phyloP scores from a whole-genome alignment of 345 rosid species.

The Cardamine occulta region DNA sequence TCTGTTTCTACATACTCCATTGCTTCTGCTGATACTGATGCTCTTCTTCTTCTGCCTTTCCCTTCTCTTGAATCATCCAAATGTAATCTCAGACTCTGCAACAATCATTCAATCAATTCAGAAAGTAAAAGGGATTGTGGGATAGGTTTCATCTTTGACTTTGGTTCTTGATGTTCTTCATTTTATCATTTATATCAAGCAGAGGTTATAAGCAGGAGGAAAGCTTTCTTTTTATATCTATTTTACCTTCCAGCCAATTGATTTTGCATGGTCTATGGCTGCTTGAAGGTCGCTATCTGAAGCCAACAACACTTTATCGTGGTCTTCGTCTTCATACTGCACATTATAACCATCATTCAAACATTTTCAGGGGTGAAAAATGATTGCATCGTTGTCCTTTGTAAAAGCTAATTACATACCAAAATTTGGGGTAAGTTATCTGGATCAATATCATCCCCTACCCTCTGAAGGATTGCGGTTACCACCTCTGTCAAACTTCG shows the following conservation, averaged over 20 bases:
- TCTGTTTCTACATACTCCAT: constrained; percentile 63
- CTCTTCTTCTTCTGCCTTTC: constrained; percentile 47
- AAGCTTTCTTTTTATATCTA: neutral
- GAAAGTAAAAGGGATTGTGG: neutral
- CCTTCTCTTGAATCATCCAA: constrained; percentile 67
- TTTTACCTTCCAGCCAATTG: constrained; percentile 88
- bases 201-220: neutral
- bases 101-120: constrained; percentile 13
- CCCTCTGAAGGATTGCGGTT: constrained; percentile 84
- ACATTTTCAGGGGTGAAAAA: neutral
- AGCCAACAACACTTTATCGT: constrained; percentile 85
- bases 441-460: constrained; percentile 83
- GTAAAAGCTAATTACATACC: constrained; percentile 47
- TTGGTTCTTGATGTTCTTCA: constrained; percentile 3
- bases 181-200: neutral
- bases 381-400: neutral
- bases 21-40: constrained; percentile 54
- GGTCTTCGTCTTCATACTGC: constrained; percentile 98
- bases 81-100: constrained; percentile 92
- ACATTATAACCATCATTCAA: constrained; percentile 34
- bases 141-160: neutral
- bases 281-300: constrained; percentile 82
- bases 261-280: constrained; percentile 94
- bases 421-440: constrained; percentile 81
- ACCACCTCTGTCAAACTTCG: constrained; percentile 75